phyloP scores from a whole-genome alignment of 1,284 basidiomycete species.

The Cutaneotrichosporon cyanovorans region DNA sequence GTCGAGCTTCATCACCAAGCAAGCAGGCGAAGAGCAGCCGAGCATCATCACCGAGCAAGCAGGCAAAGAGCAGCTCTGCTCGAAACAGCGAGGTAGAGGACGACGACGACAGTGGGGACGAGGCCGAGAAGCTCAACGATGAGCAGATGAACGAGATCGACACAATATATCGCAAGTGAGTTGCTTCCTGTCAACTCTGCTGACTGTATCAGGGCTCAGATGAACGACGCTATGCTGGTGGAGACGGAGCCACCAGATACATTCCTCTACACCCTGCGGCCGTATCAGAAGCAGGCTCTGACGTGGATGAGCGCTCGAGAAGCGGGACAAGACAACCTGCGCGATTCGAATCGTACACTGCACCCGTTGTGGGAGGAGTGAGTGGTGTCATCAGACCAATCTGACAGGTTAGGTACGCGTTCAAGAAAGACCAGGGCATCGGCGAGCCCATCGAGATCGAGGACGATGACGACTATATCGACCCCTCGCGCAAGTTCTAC shows the following conservation, averaged over 20 bases:
- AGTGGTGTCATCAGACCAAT: slow-evolving; percentile 31
- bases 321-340: slow-evolving; percentile 59
- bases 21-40: slow-evolving; percentile 27
- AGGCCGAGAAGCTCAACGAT: slow-evolving; percentile 63
- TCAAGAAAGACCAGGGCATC: slow-evolving; percentile 32
- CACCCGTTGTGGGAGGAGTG: slow-evolving; percentile 94
- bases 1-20: slow-evolving; percentile 8
- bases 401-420: slow-evolving; percentile 34
- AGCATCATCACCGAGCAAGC: slow-evolving; percentile 16
- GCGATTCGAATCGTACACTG: slow-evolving; percentile 59
- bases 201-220: slow-evolving; percentile 62
- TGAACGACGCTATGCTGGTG: slow-evolving; percentile 64
- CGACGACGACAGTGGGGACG: slow-evolving; percentile 51
- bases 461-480: slow-evolving; percentile 38
- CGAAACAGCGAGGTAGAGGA: slow-evolving; percentile 49
- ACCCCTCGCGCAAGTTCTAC: slow-evolving; percentile 55
- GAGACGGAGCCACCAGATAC: slow-evolving; percentile 74
- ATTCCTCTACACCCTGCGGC: slow-evolving; percentile 71
- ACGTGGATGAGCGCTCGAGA: slow-evolving; percentile 91
- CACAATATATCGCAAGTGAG: slow-evolving; percentile 70
- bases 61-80: slow-evolving; percentile 26
- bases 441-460: slow-evolving; percentile 43
- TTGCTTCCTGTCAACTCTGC: slow-evolving; percentile 6
- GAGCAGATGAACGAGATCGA: slow-evolving; percentile 58
- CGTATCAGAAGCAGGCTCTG: slow-evolving; percentile 92